Conservation (phyloP, 2,329 filamentous ascomycete genomes). For the Dissoconium aciculare region DNA sequence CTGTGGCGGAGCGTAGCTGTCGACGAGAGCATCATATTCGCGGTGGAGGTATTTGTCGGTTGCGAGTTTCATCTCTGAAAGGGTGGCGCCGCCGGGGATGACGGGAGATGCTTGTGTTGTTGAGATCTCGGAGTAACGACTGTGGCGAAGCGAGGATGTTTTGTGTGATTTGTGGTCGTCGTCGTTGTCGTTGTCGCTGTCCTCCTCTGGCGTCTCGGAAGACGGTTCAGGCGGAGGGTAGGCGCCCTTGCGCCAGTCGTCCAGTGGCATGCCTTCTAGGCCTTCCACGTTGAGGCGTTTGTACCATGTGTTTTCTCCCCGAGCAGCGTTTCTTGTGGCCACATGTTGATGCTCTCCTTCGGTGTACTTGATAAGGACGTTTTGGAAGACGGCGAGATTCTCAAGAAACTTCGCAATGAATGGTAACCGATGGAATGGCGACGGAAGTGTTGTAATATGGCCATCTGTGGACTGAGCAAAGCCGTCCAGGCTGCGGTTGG, state of each 20-base stretch:
- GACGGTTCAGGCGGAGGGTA: constrained; percentile 23
- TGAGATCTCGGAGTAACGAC: no score
- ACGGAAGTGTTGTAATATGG: constrained; percentile 34
- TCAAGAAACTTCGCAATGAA: constrained; percentile 33
- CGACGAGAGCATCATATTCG: constrained; percentile 23
- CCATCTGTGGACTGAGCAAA: constrained; percentile 27
- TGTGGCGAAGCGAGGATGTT: no score
- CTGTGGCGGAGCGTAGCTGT: constrained; percentile 32
- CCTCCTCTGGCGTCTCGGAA: constrained; percentile 6
- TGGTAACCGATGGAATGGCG: constrained; percentile 28
- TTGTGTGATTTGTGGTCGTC: constrained; percentile 2
- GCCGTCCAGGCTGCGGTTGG: constrained; percentile 30
- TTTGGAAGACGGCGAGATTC: constrained; percentile 36
- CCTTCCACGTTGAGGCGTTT: constrained; percentile 34
- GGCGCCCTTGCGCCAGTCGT: constrained; percentile 31
- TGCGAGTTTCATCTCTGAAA: constrained; percentile 32
- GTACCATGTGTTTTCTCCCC: constrained; percentile 36
- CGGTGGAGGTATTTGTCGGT: constrained; percentile 28
- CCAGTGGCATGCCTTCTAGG: constrained; percentile 31
- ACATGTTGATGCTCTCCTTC: constrained; percentile 36
- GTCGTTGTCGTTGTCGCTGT: no score
- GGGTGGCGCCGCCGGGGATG: constrained; percentile 29
- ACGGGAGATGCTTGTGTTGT: no score
- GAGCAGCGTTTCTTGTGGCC: constrained; percentile 32
- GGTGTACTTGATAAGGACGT: constrained; percentile 38